A percentile compares a stretch with the other conserved stretches of the same genome.
Evolutionary conservation across 768 basidiomycete species (phyloP).

Genomic region (Lactarius hengduanensis): DNA sequence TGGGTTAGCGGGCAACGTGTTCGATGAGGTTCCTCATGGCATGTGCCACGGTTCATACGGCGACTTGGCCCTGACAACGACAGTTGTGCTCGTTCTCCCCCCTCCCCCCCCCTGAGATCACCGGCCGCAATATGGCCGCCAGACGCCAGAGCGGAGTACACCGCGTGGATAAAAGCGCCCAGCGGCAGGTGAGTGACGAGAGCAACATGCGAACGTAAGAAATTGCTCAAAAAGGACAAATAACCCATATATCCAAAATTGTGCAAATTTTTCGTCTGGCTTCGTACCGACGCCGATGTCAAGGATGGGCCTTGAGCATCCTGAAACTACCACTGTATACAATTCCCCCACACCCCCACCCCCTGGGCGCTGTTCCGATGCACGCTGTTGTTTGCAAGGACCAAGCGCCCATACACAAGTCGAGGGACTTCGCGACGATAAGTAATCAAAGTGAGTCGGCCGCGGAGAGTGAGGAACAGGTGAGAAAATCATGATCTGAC

Average conservation of each 20-base stretch:
- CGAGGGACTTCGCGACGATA: background rate
- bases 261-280: background rate
- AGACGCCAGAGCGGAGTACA: background rate
- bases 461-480: background rate
- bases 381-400: background rate
- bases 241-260: background rate
- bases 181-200: background rate
- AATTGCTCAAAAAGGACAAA: background rate
- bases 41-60: background rate
- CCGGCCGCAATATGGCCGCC: background rate
- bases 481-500: background rate
- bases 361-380: slow-evolving; percentile 9
- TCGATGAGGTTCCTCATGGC: background rate
- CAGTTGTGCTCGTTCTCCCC: background rate
- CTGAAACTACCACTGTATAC: background rate
- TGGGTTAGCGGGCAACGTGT: background rate
- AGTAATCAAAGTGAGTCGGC: background rate
- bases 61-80: slow-evolving; percentile 1
- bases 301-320: background rate
- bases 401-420: background rate
- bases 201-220: background rate
- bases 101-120: background rate
- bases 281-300: background rate
- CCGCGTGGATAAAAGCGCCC: background rate
- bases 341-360: background rate